These are phyloP conservation scores for Salisapilia sapeloensis DNA, from an alignment of 352 stramenopile genomes.

Conservation along the genomic window DNA sequence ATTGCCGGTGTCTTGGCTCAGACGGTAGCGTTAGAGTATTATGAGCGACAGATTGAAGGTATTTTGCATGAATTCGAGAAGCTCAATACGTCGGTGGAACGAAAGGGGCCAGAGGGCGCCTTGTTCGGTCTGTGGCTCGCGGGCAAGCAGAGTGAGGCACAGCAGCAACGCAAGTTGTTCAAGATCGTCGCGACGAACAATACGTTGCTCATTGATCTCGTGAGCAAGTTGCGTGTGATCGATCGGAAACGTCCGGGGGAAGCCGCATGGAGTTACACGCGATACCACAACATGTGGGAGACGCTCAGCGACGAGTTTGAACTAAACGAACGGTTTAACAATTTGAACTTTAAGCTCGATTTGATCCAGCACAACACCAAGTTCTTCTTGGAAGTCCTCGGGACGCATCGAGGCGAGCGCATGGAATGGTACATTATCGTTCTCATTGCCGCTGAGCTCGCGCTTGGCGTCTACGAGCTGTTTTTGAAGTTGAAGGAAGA, in stretches of 20 bases:
- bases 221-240: slow-evolving; percentile 93
- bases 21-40: slow-evolving; percentile 92
- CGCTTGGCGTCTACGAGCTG: slow-evolving; percentile 78
- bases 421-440: slow-evolving; percentile 98
- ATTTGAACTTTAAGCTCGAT: slow-evolving; percentile 95
- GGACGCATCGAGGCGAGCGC: slow-evolving; percentile 86
- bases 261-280: slow-evolving; percentile 88
- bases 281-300: slow-evolving; percentile 89
- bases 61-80: slow-evolving; percentile 90
- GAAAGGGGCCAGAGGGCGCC: slow-evolving; percentile 46
- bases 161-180: slow-evolving; percentile 70
- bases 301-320: slow-evolving; percentile 85
- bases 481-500: slow-evolving; percentile 51
- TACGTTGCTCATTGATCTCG: slow-evolving; percentile 91
- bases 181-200: slow-evolving; percentile 93
- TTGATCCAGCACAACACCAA: slow-evolving; percentile 97
- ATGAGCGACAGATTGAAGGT: slow-evolving; percentile 90
- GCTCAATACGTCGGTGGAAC: slow-evolving; percentile 82
- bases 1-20: slow-evolving; percentile 92
- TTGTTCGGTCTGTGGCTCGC: slow-evolving; percentile 37
- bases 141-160: slow-evolving; percentile 33
- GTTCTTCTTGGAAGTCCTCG: slow-evolving; percentile 97
- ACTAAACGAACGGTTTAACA: slow-evolving; percentile 89
- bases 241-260: slow-evolving; percentile 85
- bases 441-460: slow-evolving; percentile 89